Evolutionary conservation across 225 moss, liverwort and hornwort genomes (phyloP).

Genomic region (Bryum argenteum): DNA sequence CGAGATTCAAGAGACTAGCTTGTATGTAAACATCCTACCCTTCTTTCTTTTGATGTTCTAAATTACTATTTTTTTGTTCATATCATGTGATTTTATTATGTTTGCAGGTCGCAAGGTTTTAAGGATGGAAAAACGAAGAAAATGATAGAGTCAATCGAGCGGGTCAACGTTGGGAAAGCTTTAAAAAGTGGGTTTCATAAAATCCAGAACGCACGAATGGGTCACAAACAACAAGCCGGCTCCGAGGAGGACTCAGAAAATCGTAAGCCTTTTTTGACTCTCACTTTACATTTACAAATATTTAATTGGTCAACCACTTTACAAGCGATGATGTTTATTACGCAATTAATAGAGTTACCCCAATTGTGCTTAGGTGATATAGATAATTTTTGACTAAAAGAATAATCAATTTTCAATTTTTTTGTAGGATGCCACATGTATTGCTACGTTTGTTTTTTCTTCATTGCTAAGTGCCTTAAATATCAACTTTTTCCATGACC

Average conservation of each 20-base stretch:
- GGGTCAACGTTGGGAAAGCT: slow-evolving; percentile 23
- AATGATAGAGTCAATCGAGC: slow-evolving; percentile 38
- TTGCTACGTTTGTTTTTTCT: no score
- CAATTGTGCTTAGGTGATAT: no score
- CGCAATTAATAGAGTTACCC: no score
- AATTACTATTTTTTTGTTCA: not conserved
- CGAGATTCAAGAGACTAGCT: slow-evolving; percentile 73
- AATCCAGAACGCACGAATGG: slow-evolving; percentile 20
- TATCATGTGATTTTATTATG: not conserved
- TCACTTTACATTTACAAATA: no score
- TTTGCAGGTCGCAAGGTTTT: slow-evolving; percentile 38
- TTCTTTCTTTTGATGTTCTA: not conserved
- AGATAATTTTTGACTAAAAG: no score
- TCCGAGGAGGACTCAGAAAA: slow-evolving; percentile 1
- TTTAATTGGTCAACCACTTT: no score
- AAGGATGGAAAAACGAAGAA: slow-evolving; percentile 42
- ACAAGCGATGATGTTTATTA: no score
- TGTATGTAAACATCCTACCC: slow-evolving; percentile 38
- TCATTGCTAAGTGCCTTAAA: no score
- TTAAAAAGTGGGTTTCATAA: slow-evolving; percentile 35
- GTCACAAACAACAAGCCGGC: not conserved
- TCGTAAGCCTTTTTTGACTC: slow-evolving; percentile 20
- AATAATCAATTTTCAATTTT: no score
- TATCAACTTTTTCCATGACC: no score
- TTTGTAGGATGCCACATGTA: no score